A percentile compares a stretch with the other conserved stretches of the same genome.
phyloP scores from a whole-genome alignment of 441 rosid genomes.

The Oxalis stricta region DNA sequence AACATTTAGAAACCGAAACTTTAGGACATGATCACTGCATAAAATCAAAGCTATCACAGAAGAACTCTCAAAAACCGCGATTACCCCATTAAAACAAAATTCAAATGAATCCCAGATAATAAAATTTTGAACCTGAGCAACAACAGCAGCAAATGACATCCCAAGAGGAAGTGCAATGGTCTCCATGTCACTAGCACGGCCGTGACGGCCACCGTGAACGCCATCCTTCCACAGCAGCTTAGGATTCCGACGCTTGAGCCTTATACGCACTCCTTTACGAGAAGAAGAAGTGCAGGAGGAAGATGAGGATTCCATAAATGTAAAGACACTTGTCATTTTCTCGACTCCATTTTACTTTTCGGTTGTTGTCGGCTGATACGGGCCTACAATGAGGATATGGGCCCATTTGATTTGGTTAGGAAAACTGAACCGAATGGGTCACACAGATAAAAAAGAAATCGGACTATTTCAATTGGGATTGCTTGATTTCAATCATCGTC shows the following conservation, averaged over 20 bases:
- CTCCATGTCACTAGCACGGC: slow-evolving; percentile 30
- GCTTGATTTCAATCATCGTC: too few relatives aligned
- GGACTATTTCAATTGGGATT: too few relatives aligned
- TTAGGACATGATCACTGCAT: slow-evolving; percentile 6
- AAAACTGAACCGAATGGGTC: too few relatives aligned
- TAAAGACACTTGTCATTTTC: background rate
- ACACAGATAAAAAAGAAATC: too few relatives aligned
- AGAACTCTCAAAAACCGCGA: background rate
- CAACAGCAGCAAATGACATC: slow-evolving; percentile 82
- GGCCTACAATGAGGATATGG: too few relatives aligned
- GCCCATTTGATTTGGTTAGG: too few relatives aligned
- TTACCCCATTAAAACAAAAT: background rate
- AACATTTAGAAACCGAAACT: too few relatives aligned
- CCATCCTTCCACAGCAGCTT: too few relatives aligned
- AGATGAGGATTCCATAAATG: background rate
- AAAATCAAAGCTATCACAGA: slow-evolving; percentile 1
- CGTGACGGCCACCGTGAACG: slow-evolving; percentile 26
- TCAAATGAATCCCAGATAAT: background rate
- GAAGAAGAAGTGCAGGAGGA: slow-evolving; percentile 17
- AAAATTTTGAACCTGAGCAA: slow-evolving; percentile 51
- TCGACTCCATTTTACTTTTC: too few relatives aligned
- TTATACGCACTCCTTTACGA: slow-evolving; percentile 18
- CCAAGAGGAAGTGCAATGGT: slow-evolving; percentile 81
- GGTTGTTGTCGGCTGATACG: too few relatives aligned
- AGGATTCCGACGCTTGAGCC: slow-evolving; percentile 28